These are phyloP conservation scores for Colletotrichum theobromicola DNA, from an alignment of 2,329 filamentous ascomycete species.

Conservation along the genomic window DNA sequence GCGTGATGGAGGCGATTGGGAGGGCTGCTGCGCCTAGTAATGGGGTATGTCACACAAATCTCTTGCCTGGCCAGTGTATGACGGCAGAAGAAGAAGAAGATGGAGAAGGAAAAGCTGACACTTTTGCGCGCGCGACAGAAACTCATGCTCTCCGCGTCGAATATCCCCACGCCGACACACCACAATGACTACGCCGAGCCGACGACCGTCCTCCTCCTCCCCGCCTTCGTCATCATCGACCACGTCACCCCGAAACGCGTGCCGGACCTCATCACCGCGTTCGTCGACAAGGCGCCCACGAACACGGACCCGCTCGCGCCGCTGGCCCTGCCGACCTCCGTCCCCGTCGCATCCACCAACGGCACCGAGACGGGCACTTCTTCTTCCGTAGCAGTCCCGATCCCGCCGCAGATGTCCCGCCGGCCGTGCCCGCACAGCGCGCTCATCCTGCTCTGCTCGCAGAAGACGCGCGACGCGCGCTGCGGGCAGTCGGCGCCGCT, in stretches of 20 bases:
- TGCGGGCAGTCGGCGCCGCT: slow-evolving; percentile 94
- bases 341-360: slow-evolving; percentile 31
- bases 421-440: slow-evolving; percentile 81
- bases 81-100: neutral
- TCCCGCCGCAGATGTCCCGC: slow-evolving; percentile 38
- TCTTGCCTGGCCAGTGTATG: neutral
- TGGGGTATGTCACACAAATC: slow-evolving; percentile 62
- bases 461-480: slow-evolving; percentile 90
- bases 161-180: slow-evolving; percentile 81
- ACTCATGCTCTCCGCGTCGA: slow-evolving; percentile 90
- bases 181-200: slow-evolving; percentile 67
- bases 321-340: slow-evolving; percentile 39
- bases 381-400: slow-evolving; percentile 27
- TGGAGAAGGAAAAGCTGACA: neutral
- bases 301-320: slow-evolving; percentile 67
- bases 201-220: slow-evolving; percentile 83
- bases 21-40: slow-evolving; percentile 65
- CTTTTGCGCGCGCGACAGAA: no score
- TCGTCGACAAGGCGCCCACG: slow-evolving; percentile 76
- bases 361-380: neutral
- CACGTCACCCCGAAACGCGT: slow-evolving; percentile 81
- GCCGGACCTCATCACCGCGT: slow-evolving; percentile 71
- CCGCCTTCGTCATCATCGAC: slow-evolving; percentile 82
- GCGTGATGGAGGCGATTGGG: slow-evolving; percentile 79
- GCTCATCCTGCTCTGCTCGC: slow-evolving; percentile 91